Percentiles rank a stretch among this genome's conserved stretches.
Evolutionary conservation across 139 green algal species (phyloP).

Genomic region (Chlorella sp.): DNA sequence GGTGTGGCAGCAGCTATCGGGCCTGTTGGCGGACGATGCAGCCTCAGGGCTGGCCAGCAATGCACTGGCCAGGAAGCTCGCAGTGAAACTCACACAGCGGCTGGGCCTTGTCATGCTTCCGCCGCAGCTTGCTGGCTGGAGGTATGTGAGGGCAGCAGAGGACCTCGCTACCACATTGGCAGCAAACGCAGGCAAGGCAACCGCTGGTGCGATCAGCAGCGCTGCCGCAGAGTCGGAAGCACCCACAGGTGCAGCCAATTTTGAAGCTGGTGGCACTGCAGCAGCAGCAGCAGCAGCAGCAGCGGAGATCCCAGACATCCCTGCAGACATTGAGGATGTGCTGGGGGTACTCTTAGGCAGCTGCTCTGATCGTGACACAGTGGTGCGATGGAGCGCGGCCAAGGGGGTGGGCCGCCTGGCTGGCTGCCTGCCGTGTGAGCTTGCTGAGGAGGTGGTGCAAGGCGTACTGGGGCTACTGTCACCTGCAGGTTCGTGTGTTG

Average conservation of each 20-base stretch:
- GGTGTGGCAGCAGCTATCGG: constrained; percentile 42
- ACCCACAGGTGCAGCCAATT: too few relatives aligned
- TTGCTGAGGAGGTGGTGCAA: constrained; percentile 83
- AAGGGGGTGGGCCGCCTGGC: constrained; percentile 89
- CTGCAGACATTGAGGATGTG: constrained; percentile 44
- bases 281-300: too few relatives aligned
- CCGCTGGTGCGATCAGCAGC: too few relatives aligned
- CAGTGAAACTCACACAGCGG: constrained; percentile 76
- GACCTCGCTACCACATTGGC: constrained; percentile 18
- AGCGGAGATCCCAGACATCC: constrained; percentile 60
- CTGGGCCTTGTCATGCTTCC: constrained; percentile 73
- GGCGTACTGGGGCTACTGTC: too few relatives aligned
- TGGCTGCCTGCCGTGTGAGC: constrained; percentile 67
- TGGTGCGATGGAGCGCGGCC: constrained; percentile 89
- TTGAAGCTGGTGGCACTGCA: background rate
- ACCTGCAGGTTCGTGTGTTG: too few relatives aligned
- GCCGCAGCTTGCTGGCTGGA: constrained; percentile 65
- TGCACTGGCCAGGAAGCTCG: constrained; percentile 61
- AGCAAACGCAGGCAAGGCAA: background rate
- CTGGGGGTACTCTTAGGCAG: constrained; percentile 39
- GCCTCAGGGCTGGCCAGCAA: background rate
- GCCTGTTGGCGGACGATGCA: constrained; percentile 1
- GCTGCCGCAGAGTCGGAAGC: background rate
- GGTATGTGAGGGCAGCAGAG: constrained; percentile 52
- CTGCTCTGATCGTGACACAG: constrained; percentile 85